Evolutionary conservation across 768 basidiomycete genomes (phyloP), one percentile per base, ranked within the genome.

Genomic region (Artomyces pyxidatus): DNA sequence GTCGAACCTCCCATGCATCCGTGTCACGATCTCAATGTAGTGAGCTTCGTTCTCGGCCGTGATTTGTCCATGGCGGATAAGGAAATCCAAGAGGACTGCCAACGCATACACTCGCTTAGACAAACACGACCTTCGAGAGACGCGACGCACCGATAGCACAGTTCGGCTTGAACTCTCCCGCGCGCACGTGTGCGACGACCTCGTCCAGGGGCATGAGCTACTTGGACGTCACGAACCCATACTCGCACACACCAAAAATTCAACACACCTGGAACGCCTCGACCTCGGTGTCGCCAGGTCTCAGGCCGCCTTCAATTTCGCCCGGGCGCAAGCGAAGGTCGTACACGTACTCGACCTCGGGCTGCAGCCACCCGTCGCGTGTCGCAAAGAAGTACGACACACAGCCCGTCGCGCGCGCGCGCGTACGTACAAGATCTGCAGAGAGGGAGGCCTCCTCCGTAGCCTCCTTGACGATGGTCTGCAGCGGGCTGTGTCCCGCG

Each of bases 371-470:
- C 0, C 88, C 89, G 14, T 68, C 70, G 2, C 72, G 54, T 0
- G 82, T 83, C 51, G 75, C 75, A 63, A 76, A 83, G 68, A 88
- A 90, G 69, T 97, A 97, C 52, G 85, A 88, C 42, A 91, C 65
- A 2, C 78, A 75, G 4, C 93, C 92, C 9, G 73, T 78, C 6
- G 77, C 58, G 52, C 74, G 77, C 11, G 83, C 71, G 52, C 83
- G 68, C 19, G 72, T 67, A 42, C 75, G 69, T 10, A 89, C 80
- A 39, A 90, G 61, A n/a, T 70, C 64, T 45, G 82, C 82, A 3
- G 73, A 70, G 21, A 97, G 71, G 56, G 84, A 90, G 2, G 93
- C 95, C 64, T 99, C 95, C 61, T 98, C 95, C 74, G 80, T 83
- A 47, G 88, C 85, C 64, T 97, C 95, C 61, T 95, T 96, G 30